Evolutionary conservation across 2,329 filamentous ascomycete species (phyloP).

Genomic region (Lasiodiplodia sp.): DNA sequence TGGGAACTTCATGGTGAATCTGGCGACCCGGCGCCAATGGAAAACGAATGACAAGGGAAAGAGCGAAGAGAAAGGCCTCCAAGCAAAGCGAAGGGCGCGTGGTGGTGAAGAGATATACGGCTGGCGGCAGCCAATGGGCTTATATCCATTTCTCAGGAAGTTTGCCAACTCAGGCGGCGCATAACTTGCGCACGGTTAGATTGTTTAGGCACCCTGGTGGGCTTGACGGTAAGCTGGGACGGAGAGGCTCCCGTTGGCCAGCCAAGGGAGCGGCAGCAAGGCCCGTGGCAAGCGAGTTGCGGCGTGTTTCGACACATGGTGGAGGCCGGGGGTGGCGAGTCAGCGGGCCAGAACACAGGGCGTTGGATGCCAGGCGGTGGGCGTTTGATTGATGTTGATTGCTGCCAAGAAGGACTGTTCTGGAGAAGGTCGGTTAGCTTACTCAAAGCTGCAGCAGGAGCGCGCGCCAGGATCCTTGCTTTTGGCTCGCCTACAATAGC

Average conservation of each 20-base stretch:
- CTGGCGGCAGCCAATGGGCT: conserved; percentile 12
- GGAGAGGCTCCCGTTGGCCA: background rate
- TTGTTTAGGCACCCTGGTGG: background rate
- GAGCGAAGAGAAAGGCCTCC: conserved; percentile 4
- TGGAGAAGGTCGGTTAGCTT: conserved; percentile 8
- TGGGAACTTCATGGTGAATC: conserved; percentile 43
- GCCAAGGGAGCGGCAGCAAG: background rate
- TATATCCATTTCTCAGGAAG: conserved; percentile 13
- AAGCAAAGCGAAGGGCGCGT: conserved; percentile 31
- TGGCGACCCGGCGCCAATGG: conserved; percentile 29
- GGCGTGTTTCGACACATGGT: conserved; percentile 14
- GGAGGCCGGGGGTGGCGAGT: conserved; percentile 9
- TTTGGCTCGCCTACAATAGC: conserved; percentile 13
- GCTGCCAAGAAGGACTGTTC: conserved; percentile 7
- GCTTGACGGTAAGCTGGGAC: background rate
- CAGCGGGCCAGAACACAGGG: background rate
- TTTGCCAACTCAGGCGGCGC: background rate
- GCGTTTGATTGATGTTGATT: conserved; percentile 26
- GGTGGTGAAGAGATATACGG: conserved; percentile 2
- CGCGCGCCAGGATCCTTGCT: background rate
- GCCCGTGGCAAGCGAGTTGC: conserved; percentile 15
- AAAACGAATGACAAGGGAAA: conserved; percentile 17
- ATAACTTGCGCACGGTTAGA: background rate
- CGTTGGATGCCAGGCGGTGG: background rate
- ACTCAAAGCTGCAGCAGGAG: background rate